Evolutionary conservation across 345 rosid genomes (phyloP).

Genomic region (Linum usitatissimum): DNA sequence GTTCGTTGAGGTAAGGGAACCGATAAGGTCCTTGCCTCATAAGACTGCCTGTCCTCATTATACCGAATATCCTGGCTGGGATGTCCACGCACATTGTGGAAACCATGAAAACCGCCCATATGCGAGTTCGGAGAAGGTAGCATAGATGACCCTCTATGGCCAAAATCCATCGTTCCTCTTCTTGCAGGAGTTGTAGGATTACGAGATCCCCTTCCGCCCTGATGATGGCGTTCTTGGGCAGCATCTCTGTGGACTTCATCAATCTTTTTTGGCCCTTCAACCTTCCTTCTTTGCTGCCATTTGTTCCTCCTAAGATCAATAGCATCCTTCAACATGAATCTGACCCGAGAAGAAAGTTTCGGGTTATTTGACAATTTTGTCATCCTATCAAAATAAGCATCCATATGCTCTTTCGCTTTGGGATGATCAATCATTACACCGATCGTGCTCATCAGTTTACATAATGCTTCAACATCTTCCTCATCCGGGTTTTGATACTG

Average conservation of each 20-base stretch:
- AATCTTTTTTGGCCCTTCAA: constrained; percentile 97
- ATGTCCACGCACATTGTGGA: constrained; percentile 46
- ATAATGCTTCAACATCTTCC: constrained; percentile 87
- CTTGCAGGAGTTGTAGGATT: constrained; percentile 53
- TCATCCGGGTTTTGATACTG: constrained; percentile 70
- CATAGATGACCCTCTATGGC: constrained; percentile 57
- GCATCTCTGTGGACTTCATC: constrained; percentile 99
- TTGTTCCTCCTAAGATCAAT: constrained; percentile 84
- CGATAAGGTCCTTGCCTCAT: constrained; percentile 58
- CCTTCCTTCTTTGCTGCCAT: constrained; percentile 98
- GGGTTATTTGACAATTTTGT: constrained; percentile 47
- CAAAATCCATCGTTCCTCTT: constrained; percentile 62
- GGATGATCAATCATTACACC: constrained; percentile 81
- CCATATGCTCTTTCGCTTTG: constrained; percentile 57
- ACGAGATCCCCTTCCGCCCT: constrained; percentile 57
- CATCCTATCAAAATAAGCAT: constrained; percentile 74
- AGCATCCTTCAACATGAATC: constrained; percentile 86
- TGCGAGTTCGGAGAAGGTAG: constrained; percentile 56
- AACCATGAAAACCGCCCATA: constrained; percentile 59
- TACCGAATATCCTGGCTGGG: constrained; percentile 59
- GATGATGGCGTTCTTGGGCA: constrained; percentile 89
- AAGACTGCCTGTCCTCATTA: constrained; percentile 54
- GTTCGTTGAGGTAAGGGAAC: constrained; percentile 71
- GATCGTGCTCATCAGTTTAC: constrained; percentile 88
- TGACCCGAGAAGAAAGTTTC: constrained; percentile 72